Conservation (phyloP, 352 stramenopile species). For the Globisporangium ultimum region DNA sequence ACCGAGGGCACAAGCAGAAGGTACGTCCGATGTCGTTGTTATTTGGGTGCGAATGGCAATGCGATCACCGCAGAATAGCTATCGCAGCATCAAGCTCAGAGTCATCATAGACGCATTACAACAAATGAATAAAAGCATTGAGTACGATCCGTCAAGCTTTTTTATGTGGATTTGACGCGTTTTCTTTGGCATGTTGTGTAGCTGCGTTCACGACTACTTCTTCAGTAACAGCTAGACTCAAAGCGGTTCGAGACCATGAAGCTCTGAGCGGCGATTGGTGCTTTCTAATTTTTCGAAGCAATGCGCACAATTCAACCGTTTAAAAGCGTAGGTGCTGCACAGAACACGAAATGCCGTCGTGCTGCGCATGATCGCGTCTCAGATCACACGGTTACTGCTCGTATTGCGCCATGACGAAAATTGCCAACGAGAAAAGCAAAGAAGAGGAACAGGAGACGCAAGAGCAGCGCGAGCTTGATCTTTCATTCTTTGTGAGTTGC, state of each 20-base stretch:
- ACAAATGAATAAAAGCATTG: not conserved
- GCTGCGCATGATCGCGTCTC: slow-evolving; percentile 63
- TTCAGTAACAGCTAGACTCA: too few species aligned
- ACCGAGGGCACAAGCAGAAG: too few species aligned
- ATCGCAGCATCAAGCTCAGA: not conserved
- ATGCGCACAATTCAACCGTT: slow-evolving; percentile 61
- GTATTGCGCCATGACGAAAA: slow-evolving; percentile 65
- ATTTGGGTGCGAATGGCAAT: not conserved
- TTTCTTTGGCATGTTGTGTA: too few species aligned
- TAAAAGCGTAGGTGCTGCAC: slow-evolving; percentile 63
- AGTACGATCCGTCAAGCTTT: not conserved
- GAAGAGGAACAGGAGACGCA: slow-evolving; percentile 60
- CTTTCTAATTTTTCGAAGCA: slow-evolving; percentile 60
- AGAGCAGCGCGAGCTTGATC: slow-evolving; percentile 51
- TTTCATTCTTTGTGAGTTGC: too few species aligned
- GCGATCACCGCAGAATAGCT: not conserved
- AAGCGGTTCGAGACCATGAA: slow-evolving; percentile 11
- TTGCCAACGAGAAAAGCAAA: slow-evolving; percentile 61
- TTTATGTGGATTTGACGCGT: too few species aligned
- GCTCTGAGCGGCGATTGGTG: slow-evolving; percentile 33
- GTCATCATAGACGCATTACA: not conserved
- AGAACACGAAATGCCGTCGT: slow-evolving; percentile 66
- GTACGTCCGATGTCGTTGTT: not conserved
- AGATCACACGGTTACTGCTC: slow-evolving; percentile 84
- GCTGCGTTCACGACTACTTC: not conserved